A percentile compares a stretch with the other conserved stretches of the same genome.
Conservation (phyloP, 371 early-diverging fungal species). For the Mucor lusitanicus region DNA sequence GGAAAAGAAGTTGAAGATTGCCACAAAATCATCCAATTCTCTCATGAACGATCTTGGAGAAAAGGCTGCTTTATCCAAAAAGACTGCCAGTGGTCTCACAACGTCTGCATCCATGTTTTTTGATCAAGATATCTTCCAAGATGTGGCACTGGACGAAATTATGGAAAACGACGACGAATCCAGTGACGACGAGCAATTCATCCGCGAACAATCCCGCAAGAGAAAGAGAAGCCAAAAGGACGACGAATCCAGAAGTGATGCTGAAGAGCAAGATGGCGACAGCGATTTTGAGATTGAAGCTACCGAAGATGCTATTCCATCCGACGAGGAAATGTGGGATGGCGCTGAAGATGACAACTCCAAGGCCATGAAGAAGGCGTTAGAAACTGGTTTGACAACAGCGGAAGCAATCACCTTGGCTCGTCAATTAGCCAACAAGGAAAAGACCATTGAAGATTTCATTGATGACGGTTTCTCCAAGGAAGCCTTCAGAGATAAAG, state of each 20-base stretch:
- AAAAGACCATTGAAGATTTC: slow-evolving; percentile 73
- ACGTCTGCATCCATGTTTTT: slow-evolving; percentile 89
- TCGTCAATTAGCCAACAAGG: slow-evolving; percentile 77
- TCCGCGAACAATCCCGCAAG: slow-evolving; percentile 30
- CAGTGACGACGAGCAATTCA: slow-evolving; percentile 25
- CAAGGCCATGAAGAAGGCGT: slow-evolving; percentile 61
- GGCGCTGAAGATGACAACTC: slow-evolving; percentile 72
- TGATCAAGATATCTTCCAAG: slow-evolving; percentile 90
- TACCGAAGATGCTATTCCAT: slow-evolving; percentile 52
- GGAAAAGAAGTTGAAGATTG: slow-evolving; percentile 26
- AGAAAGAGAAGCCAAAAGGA: slow-evolving; percentile 46
- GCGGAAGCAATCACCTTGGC: slow-evolving; percentile 92
- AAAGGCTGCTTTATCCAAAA: slow-evolving; percentile 57
- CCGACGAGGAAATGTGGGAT: slow-evolving; percentile 66
- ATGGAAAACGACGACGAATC: slow-evolving; percentile 65
- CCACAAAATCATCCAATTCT: slow-evolving; percentile 44
- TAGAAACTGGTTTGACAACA: slow-evolving; percentile 66
- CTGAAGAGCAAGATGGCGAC: slow-evolving; percentile 46
- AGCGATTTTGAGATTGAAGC: slow-evolving; percentile 67
- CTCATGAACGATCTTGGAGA: slow-evolving; percentile 63
- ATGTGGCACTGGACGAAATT: slow-evolving; percentile 53
- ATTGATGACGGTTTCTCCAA: slow-evolving; percentile 91
- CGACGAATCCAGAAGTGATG: not conserved
- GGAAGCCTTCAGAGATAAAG: slow-evolving; percentile 84
- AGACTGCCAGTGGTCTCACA: slow-evolving; percentile 63